Base-by-base conservation (phyloP, 768 basidiomycete genomes). In the Gyrodon lividus region DNA sequence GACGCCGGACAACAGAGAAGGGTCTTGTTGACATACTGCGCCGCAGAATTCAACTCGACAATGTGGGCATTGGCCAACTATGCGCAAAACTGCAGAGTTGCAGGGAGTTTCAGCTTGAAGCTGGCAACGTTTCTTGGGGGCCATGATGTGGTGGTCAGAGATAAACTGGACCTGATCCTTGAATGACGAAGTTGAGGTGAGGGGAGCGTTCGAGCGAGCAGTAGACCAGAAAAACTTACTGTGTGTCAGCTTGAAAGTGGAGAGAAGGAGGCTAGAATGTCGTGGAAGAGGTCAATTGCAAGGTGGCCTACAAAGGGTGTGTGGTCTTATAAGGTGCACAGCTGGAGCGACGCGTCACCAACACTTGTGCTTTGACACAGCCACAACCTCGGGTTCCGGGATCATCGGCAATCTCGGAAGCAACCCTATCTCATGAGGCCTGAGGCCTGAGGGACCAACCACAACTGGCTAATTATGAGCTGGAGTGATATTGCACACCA, bases 111-210 rank as follows among this genome's bases (percentile, higher is more conserved):
- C 76, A 14, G 69, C 56, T 50, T 74, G 74, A 70, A 86, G 80
- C 69, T 91, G 87, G 75, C 91, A 93, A 64, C 89, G 88, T 70
- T 90, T 91, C 87, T 91, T 92, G 65, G 81, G 76, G 60, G 89
- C 77, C 91, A 92, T 92, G 55, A 52, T 62, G 57, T 39, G 48
- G 63, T 12, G n/a, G 38, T 56, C 34, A 38, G 6, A 12, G 9
- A 37, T 2, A 34, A 47, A 47, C 13, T 14, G 5, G 1, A 3
- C 10, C 52, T 37, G 38, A n/a, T n/a, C n/a, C n/a, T n/a, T n/a
- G n/a, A 50, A 47, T 23, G 48, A n/a, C 24, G 10, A 28, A 34
- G 23, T n/a, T 1, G 23, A 40, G 26, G 31, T 8, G 31, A 34
- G 41, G 16, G 5, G 19, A 28, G 42, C 23, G 46, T 43, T 14